Conservation (phyloP, 257 asterid species). For the Nicotiana tomentosiformis region DNA sequence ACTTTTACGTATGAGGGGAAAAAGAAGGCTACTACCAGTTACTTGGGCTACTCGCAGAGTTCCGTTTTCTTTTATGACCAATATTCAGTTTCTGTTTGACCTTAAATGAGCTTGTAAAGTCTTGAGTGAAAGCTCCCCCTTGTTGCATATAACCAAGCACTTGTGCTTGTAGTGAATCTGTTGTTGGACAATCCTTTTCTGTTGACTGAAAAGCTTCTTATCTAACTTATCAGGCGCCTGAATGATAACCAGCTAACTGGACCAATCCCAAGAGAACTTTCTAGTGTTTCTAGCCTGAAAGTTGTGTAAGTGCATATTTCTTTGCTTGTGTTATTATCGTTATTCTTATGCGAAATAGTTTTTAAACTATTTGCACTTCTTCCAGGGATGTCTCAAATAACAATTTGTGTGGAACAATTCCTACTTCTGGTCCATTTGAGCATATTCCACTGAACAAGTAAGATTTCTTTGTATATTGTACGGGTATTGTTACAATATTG, state of each 20-base stretch:
- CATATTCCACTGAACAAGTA: constrained; percentile 90
- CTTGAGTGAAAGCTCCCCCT: neutral
- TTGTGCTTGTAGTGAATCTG: constrained; percentile 3
- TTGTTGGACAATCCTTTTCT: neutral
- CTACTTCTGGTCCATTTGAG: constrained; percentile 81
- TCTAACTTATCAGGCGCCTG: constrained; percentile 50
- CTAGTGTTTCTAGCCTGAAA: constrained; percentile 57
- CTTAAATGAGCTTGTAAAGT: neutral
- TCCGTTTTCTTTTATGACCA: neutral
- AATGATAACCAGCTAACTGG: constrained; percentile 66
- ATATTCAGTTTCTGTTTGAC: neutral
- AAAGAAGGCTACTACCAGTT: neutral
- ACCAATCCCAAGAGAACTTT: constrained; percentile 57
- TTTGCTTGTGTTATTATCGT: constrained; percentile 1
- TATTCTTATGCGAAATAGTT: neutral
- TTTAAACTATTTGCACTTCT: neutral
- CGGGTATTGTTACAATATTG: neutral
- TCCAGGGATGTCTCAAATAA: constrained; percentile 89
- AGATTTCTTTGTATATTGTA: constrained; percentile 1
- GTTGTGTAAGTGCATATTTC: constrained; percentile 55
- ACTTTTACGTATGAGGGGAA: neutral
- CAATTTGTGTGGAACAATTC: constrained; percentile 83
- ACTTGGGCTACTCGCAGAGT: neutral
- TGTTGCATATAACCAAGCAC: neutral
- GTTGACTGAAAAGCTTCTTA: constrained; percentile 3